Evolutionary conservation across 1,284 basidiomycete species (phyloP).

Genomic region (Irpex lacteus): DNA sequence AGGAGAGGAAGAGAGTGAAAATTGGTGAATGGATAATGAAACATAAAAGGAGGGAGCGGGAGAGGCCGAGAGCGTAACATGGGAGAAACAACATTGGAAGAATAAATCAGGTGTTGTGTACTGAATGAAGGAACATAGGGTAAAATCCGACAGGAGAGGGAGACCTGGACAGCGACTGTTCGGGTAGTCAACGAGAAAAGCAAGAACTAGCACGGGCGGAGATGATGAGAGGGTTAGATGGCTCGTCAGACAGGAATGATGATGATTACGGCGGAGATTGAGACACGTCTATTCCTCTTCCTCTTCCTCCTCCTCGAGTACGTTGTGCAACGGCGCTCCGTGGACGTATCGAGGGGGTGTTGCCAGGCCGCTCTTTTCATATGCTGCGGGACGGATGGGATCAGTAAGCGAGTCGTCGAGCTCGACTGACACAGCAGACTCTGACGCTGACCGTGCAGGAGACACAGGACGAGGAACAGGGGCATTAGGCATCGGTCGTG

Average conservation of each 20-base stretch:
- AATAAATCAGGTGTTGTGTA: background rate
- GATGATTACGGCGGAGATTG: background rate
- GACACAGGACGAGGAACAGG: background rate
- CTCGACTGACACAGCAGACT: conserved; percentile 21
- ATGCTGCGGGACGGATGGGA: conserved; percentile 1
- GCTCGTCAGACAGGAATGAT: background rate
- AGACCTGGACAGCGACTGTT: background rate
- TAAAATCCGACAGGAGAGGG: background rate
- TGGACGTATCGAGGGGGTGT: conserved; percentile 75
- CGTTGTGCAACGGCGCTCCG: conserved; percentile 84
- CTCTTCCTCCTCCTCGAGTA: conserved; percentile 78
- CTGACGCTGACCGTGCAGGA: conserved; percentile 15
- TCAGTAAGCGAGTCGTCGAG: conserved; percentile 12
- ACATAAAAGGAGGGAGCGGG: background rate
- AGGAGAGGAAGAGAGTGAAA: background rate
- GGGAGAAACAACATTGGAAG: background rate
- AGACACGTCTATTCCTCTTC: conserved; percentile 14
- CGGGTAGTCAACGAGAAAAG: background rate
- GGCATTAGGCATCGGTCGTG: background rate
- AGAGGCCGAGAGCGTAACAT: background rate
- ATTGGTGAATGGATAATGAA: background rate
- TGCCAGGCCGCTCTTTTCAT: conserved; percentile 20
- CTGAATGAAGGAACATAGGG: background rate
- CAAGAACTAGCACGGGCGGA: background rate
- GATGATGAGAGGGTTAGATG: background rate